phyloP scores from a whole-genome alignment of 495 filamentous ascomycete species.

The Podospora pseudocomata region DNA sequence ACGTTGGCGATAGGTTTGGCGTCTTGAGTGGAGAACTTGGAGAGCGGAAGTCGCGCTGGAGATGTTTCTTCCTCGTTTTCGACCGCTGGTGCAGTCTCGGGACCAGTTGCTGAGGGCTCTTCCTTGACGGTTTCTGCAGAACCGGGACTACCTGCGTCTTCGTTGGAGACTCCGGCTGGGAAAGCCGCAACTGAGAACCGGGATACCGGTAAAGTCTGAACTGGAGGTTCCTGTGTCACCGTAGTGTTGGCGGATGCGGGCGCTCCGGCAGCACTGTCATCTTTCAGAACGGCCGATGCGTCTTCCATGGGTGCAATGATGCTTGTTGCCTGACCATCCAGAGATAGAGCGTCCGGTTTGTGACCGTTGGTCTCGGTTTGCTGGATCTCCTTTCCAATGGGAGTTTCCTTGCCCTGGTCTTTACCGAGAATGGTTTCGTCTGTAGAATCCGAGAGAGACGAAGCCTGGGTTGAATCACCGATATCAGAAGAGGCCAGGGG shows the following conservation, averaged over 20 bases:
- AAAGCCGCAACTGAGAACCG: constrained; percentile 7
- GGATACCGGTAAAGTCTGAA: neutral
- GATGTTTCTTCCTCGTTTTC: constrained; percentile 14
- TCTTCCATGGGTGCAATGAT: neutral
- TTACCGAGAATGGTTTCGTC: constrained; percentile 47
- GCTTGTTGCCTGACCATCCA: constrained; percentile 4
- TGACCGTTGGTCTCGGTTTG: neutral
- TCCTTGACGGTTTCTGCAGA: neutral
- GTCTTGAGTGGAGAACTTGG: constrained; percentile 44
- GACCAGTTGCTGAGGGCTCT: neutral
- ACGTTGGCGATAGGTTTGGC: constrained; percentile 6
- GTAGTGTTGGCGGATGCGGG: neutral
- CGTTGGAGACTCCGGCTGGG: neutral
- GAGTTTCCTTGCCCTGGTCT: constrained; percentile 8
- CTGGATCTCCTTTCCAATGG: neutral
- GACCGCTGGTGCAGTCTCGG: neutral
- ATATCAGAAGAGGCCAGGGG: constrained; percentile 47
- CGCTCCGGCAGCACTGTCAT: neutral
- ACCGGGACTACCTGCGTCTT: neutral
- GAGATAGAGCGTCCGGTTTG: neutral
- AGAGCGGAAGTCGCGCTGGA: constrained; percentile 40
- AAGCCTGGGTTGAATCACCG: constrained; percentile 52
- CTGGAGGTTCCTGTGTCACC: neutral
- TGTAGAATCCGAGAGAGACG: constrained; percentile 52
- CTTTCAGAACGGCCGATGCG: neutral